phyloP scores from a whole-genome alignment of 495 filamentous ascomycete genomes.

The Xylaria sp. region DNA sequence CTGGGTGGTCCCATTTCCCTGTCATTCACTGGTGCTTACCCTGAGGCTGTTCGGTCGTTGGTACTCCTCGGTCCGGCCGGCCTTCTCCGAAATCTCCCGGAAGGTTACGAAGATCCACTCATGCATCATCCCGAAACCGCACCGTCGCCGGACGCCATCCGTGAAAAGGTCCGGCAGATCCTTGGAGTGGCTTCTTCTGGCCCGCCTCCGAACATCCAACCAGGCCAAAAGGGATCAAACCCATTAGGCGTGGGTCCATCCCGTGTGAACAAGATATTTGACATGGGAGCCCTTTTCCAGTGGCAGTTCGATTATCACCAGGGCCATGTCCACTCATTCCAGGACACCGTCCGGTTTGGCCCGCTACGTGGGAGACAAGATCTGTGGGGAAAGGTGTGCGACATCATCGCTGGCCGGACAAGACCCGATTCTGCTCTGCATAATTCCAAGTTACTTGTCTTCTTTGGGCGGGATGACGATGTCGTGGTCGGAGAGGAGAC shows the following conservation, averaged over 20 bases:
- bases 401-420: slow-evolving; percentile 34
- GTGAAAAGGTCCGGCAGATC: slow-evolving; percentile 31
- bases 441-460: slow-evolving; percentile 37
- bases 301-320: slow-evolving; percentile 45
- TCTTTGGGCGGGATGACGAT: slow-evolving; percentile 36
- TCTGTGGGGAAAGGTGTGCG: slow-evolving; percentile 38
- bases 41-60: slow-evolving; percentile 66
- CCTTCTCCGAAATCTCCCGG: slow-evolving; percentile 58
- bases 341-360: slow-evolving; percentile 37
- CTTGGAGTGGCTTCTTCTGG: slow-evolving; percentile 29
- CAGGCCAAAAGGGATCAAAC: slow-evolving; percentile 9
- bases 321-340: slow-evolving; percentile 41
- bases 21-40: slow-evolving; percentile 73
- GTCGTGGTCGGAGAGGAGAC: slow-evolving; percentile 34
- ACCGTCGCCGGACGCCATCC: slow-evolving; percentile 27
- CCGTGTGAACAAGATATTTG: slow-evolving; percentile 29
- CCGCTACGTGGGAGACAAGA: slow-evolving; percentile 34
- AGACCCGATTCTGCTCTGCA: slow-evolving; percentile 23
- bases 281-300: slow-evolving; percentile 34
- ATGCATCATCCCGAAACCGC: slow-evolving; percentile 29
- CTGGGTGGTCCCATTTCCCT: slow-evolving; percentile 80
- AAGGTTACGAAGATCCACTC: slow-evolving; percentile 31
- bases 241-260: slow-evolving; percentile 17
- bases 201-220: slow-evolving; percentile 26
- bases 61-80: slow-evolving; percentile 81